Percentiles rank a stretch among this genome's conserved stretches.
phyloP scores from a whole-genome alignment of 148 eudicot genomes.

The Limonium bicolor region DNA sequence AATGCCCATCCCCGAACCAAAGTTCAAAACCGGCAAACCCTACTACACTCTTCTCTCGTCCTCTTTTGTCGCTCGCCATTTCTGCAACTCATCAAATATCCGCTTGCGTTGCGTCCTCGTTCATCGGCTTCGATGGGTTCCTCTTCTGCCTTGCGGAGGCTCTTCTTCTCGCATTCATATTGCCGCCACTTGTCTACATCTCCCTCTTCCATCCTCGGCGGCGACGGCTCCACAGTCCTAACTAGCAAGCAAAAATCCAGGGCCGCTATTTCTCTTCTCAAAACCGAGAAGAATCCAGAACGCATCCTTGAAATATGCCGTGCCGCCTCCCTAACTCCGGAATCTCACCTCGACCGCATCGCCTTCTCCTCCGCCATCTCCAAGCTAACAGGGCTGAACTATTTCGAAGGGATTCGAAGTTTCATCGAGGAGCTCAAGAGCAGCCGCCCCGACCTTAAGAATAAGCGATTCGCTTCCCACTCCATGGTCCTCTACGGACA shows the following conservation, averaged over 20 bases:
- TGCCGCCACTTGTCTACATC: background rate
- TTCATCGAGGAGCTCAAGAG: conserved; percentile 39
- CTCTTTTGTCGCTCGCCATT: no score
- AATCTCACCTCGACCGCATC: conserved; percentile 45
- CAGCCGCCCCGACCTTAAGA: conserved; percentile 40
- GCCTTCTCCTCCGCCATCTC: conserved; percentile 50
- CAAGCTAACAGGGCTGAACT: conserved; percentile 28
- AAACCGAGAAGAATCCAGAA: conserved; percentile 47
- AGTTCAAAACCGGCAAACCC: no score
- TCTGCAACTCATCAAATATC: no score
- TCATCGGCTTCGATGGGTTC: no score
- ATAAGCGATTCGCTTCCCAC: conserved; percentile 42
- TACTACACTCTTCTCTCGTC: no score
- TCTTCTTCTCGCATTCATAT: no score
- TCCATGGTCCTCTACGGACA: conserved; percentile 65
- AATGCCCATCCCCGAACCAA: no score
- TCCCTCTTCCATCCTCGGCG: background rate
- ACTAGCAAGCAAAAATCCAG: conserved; percentile 39
- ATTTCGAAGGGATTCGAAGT: conserved; percentile 33
- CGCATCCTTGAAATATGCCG: conserved; percentile 56
- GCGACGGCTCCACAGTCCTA: conserved; percentile 10
- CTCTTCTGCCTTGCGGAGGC: no score
- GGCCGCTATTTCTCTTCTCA: conserved; percentile 43
- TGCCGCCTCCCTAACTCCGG: conserved; percentile 54
- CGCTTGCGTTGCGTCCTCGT: no score